Base-by-base conservation (phyloP, 108 stramenopile genomes). In the Discostella pseudostelligera region DNA sequence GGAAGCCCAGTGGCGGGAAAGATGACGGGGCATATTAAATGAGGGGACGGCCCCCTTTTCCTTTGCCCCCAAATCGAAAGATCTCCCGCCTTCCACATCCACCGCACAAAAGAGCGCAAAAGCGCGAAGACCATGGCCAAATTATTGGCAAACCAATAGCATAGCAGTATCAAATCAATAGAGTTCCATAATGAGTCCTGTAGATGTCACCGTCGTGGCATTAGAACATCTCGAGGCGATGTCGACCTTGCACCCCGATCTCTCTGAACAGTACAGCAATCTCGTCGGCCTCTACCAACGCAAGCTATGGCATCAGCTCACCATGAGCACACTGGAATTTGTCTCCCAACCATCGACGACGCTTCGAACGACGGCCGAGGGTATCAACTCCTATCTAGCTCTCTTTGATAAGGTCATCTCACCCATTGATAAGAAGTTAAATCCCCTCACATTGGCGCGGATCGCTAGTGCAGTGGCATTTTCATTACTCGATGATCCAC, bases 281-380 rank as follows among this genome's bases (percentile, higher is more conserved):
- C 76, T 98, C 51, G 77, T 75, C 29, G 56, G 59, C 29, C 80
- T 88, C 20, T 86, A 74, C 64, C 58, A 70, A 40, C 64, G 78
- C 62, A 99, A 96, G 84, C 77, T 97, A 24, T 99, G 96, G 96
- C 97, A 99, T 79, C 96, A 99, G 82, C 81, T 97, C 59, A 96
- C 97, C 7, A 61, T 93, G 62, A 55, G 55, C 8, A 36, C 95
- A 9, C 59, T 91, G 56, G 83, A 87, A 39, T 86, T 96, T 78
- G 67, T 91, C 12, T 70, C 67, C 35, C 43, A 72, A 40, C 51
- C 46, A 74, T 51, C 53, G 35, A 7, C 37, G 45, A 78, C 54
- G 28, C 53, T 83, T 26, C 70, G 79, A 7, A 55, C 64, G 40
- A 77, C 76, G 8, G 56, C 74, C 44, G 76, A 71, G 28, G 83